Percentiles rank a stretch among this genome's conserved stretches.
These are phyloP conservation scores for Botrytis paeoniae DNA, from an alignment of 2,329 filamentous ascomycete species.

Conservation along the genomic window DNA sequence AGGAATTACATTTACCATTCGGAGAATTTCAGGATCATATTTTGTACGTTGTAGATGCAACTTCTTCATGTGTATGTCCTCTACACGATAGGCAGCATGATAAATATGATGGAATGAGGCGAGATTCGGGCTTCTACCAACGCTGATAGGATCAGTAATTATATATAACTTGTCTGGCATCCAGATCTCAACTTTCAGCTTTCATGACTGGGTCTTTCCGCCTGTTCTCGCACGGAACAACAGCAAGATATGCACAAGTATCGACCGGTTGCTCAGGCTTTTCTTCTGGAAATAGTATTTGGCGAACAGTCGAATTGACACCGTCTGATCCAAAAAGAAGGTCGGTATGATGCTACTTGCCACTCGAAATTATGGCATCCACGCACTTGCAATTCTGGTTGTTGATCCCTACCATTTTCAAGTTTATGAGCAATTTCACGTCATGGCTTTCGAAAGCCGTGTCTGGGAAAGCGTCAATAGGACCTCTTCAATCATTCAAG, in stretches of 20 bases:
- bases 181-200: constrained; percentile 45
- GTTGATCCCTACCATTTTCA: too few relatives aligned
- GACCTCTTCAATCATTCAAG: neutral
- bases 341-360: too few relatives aligned
- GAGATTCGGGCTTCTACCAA: constrained; percentile 40
- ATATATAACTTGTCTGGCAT: constrained; percentile 42
- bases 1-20: neutral
- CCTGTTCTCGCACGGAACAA: neutral
- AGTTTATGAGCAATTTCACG: too few relatives aligned
- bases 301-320: neutral
- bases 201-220: constrained; percentile 12
- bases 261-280: neutral
- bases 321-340: neutral
- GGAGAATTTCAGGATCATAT: neutral
- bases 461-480: neutral
- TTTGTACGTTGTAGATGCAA: neutral
- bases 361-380: too few relatives aligned
- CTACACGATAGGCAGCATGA: neutral
- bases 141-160: constrained; percentile 45
- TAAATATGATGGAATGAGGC: constrained; percentile 42
- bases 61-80: neutral
- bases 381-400: too few relatives aligned
- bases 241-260: neutral
- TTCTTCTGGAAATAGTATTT: neutral
- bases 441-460: neutral